A percentile compares a stretch with the other conserved stretches of the same genome.
phyloP scores from a whole-genome alignment of 495 filamentous ascomycete species.

The Penicillium lividum region DNA sequence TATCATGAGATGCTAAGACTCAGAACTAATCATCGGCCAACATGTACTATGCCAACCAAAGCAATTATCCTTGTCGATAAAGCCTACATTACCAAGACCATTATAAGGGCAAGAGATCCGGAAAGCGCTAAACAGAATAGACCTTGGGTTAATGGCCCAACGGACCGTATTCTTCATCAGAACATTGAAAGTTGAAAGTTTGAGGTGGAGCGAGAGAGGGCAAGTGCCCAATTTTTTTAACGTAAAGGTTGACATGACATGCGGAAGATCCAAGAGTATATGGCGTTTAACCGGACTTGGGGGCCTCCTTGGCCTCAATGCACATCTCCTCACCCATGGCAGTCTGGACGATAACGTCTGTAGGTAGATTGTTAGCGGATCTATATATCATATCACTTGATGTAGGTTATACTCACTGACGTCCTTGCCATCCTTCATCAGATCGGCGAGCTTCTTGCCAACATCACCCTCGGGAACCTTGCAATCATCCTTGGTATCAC shows the following conservation, averaged over 20 bases:
- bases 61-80: conserved; percentile 37
- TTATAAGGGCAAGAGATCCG: conserved; percentile 27
- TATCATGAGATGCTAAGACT: conserved; percentile 49
- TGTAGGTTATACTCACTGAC: conserved; percentile 64
- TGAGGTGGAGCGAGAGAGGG: conserved; percentile 16
- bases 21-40: conserved; percentile 41
- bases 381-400: background rate
- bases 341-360: conserved; percentile 87
- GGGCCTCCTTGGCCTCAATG: conserved; percentile 93
- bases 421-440: conserved; percentile 75
- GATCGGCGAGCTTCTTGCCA: conserved; percentile 74
- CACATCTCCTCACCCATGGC: conserved; percentile 94
- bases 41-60: conserved; percentile 44
- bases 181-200: conserved; percentile 35
- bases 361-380: conserved; percentile 1
- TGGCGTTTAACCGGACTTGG: conserved; percentile 34
- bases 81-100: conserved; percentile 41
- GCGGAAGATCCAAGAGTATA: conserved; percentile 29
- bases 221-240: conserved; percentile 29
- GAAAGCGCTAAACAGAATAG: conserved; percentile 20
- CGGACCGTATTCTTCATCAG: conserved; percentile 34
- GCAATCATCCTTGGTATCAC: conserved; percentile 89
- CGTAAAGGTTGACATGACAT: conserved; percentile 37
- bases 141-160: conserved; percentile 31
- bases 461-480: conserved; percentile 88